Evolutionary conservation across 352 stramenopile species (phyloP), one percentile per base, ranked within the genome.

Genomic region (Phytophthora sp.): DNA sequence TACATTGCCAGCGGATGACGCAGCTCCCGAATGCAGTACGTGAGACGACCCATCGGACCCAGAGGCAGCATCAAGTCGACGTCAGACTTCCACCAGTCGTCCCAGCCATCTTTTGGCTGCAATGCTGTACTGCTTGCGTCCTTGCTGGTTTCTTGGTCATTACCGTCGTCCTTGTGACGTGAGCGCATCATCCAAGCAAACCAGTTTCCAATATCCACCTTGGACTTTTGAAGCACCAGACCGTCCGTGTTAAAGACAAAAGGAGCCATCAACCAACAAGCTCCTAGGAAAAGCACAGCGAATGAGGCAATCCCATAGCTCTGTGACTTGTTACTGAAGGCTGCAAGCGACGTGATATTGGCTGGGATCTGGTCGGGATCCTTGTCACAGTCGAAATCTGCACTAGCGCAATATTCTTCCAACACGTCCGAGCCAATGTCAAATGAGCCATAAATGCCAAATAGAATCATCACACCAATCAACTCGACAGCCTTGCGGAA

Each of bases 201-300:
- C 88, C 88, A 96, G 44, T 95, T 85, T 2, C 65, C 54, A 20
- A 95, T 82, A 51, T 96, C 88, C 2, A 95, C 71, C 50, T 87
- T 91, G 11, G 87, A 90, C 61, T 94, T 94, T 33, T 90, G 79
- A 16, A 91, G 74, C 46, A 94, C 88, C 9, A 96, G 58, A n/a
- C 86, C 86, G 38, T 95, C 87, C n/a, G 88, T 95, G 67, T 96
- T 96, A 71, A 94, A 96, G 6, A 96, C 65, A 52, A 95, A 96
- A 0, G 88, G 88, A 16, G 86, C 86, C 44, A 94, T 70, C 35
- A 96, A 67, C 88, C 88, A 96, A 39, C 86, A 94, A 7, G 86
- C 81, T 26, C 82, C 86, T 2, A 96, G 76, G 35, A 96, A 77
- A 41, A 91, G 67, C 52, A 96, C 86, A 9, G 88, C 86, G 50